Base-by-base conservation (phyloP, 2,329 filamentous ascomycete genomes). In the Aspergillus japonicus region DNA sequence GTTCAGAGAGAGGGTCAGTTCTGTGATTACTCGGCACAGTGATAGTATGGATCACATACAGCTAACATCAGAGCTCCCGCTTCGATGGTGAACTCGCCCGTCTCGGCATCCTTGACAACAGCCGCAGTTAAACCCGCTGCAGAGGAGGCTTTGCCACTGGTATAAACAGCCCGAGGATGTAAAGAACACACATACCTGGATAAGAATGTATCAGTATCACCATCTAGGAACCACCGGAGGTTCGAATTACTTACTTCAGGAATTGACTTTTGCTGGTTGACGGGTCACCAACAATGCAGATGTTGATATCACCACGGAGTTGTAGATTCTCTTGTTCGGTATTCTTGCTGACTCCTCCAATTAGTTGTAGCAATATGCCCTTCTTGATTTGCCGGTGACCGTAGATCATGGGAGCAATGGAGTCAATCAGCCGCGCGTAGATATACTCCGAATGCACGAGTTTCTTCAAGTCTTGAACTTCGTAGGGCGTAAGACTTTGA, bases 381-480 rank as follows among this genome's bases (percentile, higher is more conserved):
- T 99, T 99, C 80, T 99, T 99, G 71, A 99, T 94, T 59, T 97
- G 92, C 63, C 95, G 92, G 73, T 99, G 95, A 14, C 95, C 95
- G 70, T 96, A 99, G 3, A 99, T 93, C 84, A 94, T 99, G 1
- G 95, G 95, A 1, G 95, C 95, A 50, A 99, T 88, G 0, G 93
- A 97, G 69, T 96, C 91, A 39, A 99, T 92, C 10, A 99, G 82
- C 26, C 93, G 87, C 68, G 91, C 89, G 79, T 97, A 99, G 67
- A 98, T 97, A 73, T 96, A 93, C 63, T 96, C 92, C 58, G 89
- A 92, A 77, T 98, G 94, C 26, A 99, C 95, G 88, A 99, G 95
- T 58, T 87, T 83, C 76, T 92, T 89, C 65, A 99, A 81, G 70
- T 99, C 94, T 47, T 96, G 89, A 59, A 99, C 96, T 75, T 99